These are phyloP conservation scores for Fusarium scirpi DNA, from an alignment of 2,329 filamentous ascomycete genomes.

Conservation along the genomic window DNA sequence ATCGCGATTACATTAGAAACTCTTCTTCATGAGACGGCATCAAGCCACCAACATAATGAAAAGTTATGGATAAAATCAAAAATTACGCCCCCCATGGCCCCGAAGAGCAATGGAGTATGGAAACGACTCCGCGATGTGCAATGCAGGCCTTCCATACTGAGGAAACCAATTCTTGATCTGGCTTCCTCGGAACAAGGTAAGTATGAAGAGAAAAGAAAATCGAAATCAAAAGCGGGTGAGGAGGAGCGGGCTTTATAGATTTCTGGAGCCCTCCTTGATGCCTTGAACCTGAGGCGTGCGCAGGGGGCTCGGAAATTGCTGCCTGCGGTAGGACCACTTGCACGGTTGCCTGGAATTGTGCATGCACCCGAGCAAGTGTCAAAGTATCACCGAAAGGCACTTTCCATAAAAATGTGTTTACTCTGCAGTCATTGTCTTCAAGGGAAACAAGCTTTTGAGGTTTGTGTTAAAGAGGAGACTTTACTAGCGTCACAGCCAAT, in stretches of 20 bases:
- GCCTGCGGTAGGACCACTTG: slow-evolving; percentile 6
- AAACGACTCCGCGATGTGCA: slow-evolving; percentile 65
- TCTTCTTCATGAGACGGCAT: slow-evolving; percentile 60
- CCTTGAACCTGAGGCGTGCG: slow-evolving; percentile 28
- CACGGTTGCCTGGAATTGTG: slow-evolving; percentile 2
- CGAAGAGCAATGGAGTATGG: slow-evolving; percentile 65
- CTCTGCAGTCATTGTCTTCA: not conserved
- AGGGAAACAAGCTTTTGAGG: not conserved
- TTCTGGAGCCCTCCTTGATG: not conserved
- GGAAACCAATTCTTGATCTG: slow-evolving; percentile 60
- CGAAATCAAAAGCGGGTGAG: slow-evolving; percentile 15
- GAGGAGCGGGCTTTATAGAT: slow-evolving; percentile 51
- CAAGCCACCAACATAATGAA: slow-evolving; percentile 59
- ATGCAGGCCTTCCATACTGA: slow-evolving; percentile 65
- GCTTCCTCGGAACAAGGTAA: slow-evolving; percentile 63
- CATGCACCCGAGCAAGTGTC: not conserved
- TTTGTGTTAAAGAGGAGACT: not conserved
- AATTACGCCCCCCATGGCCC: slow-evolving; percentile 66
- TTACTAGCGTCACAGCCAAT: not conserved
- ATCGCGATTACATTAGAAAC: accelerated
- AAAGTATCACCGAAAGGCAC: not conserved
- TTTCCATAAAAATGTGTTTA: slow-evolving; percentile 6
- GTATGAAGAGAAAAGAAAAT: slow-evolving; percentile 62
- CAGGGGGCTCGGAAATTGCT: slow-evolving; percentile 18
- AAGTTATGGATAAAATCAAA: slow-evolving; percentile 60